Evolutionary conservation across 331 rosid genomes (phyloP), one percentile per base, ranked within the genome.

Genomic region (Malus hybrid): DNA sequence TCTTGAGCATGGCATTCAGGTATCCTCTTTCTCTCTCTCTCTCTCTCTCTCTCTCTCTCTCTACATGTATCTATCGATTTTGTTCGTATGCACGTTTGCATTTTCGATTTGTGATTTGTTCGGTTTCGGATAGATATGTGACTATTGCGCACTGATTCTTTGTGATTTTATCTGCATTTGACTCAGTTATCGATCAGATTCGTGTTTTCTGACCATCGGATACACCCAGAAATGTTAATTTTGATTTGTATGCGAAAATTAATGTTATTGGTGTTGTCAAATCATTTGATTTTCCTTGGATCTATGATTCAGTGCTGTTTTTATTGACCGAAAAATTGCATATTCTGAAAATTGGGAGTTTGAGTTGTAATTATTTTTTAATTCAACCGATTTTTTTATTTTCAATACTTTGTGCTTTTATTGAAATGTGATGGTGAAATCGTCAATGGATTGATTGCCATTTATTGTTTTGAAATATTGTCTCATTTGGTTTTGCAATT

Each of bases 1-100:
- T 56, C 96, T 92, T 14, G 97, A 92, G 84, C 98, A 93, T 65
- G 98, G 98, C 54, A 89, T 93, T 73, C 96, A 89, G 80, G 98
- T 93, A 65, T 42, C 32, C 1, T 32, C 32, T 2, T 32, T 55
- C 31, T 29, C 3, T 29, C 31, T 29, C 55, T 33, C 32, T 12
- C 31, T 29, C 3, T 29, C 31, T 29, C 55, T 33, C 32, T 12
- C 13, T 66, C 3, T 19, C 6, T 13, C 3, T 5, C 4, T 15
- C 56, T 3, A 6, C 56, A 28, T 16, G 8, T 36, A 29, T 4
- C 22, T 68, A 0, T 11, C 2, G 0, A 2, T 19, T 6, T 20
- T 36, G 70, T 66, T 66, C 29, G 8, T 10, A 19, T 61, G 18
- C 5, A 14, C 28, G 33, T 11, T 27, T 54, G 36, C 12, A 20